These are phyloP conservation scores for Zoysia pacifica DNA, from an alignment of 176 grass and related monocot genomes.

Conservation along the genomic window DNA sequence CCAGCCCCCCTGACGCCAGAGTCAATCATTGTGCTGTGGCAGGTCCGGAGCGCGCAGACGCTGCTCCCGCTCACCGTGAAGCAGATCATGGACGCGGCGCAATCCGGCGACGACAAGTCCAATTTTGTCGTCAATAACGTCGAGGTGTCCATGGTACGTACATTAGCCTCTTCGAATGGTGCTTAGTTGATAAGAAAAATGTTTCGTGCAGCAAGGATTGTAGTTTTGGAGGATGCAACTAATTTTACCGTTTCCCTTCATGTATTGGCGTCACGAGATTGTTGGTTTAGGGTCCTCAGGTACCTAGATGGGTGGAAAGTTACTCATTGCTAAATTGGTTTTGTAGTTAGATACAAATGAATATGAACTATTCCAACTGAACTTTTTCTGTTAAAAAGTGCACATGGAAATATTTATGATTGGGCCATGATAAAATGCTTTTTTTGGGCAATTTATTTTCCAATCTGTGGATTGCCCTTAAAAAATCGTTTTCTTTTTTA, in stretches of 20 bases:
- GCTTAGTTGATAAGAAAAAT: not conserved
- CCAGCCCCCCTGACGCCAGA: conserved; percentile 14
- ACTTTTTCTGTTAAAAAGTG: not conserved
- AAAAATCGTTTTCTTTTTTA: not conserved
- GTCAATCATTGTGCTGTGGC: not conserved
- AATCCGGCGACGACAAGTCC: conserved; percentile 69
- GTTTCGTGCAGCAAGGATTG: not conserved
- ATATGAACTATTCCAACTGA: not conserved
- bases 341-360: not conserved
- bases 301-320: not conserved
- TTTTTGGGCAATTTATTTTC: not conserved
- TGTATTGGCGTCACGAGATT: not conserved
- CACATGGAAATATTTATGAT: not conserved
- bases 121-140: conserved; percentile 69
- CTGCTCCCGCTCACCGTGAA: conserved; percentile 85
- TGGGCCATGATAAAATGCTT: not conserved
- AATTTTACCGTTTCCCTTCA: not conserved
- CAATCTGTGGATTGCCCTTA: not conserved
- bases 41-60: conserved; percentile 54
- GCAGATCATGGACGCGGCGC: conserved; percentile 78
- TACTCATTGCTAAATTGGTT: conserved; percentile 1
- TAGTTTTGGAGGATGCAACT: not conserved
- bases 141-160: conserved; percentile 75
- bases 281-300: not conserved
- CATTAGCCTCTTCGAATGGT: not conserved